Conservation (phyloP, 768 basidiomycete species). For the Agaricus blazei region DNA sequence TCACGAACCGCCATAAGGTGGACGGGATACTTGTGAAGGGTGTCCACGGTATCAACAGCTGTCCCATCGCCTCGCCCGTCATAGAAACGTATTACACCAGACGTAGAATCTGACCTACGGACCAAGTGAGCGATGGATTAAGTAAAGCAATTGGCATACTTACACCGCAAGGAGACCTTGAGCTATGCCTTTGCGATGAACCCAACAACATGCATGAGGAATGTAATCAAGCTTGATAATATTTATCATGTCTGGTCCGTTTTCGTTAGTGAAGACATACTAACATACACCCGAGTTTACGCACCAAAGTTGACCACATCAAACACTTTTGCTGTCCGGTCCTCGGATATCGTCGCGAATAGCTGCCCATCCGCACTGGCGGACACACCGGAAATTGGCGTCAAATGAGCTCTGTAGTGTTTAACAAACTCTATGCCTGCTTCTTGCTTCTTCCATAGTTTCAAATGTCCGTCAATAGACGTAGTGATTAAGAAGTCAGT, state of each 20-base stretch:
- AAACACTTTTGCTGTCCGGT: slow-evolving; percentile 91
- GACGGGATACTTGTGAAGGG: slow-evolving; percentile 82
- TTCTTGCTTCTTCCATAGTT: slow-evolving; percentile 99
- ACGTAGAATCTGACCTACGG: slow-evolving; percentile 69
- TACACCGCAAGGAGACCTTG: slow-evolving; percentile 87
- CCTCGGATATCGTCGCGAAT: slow-evolving; percentile 89
- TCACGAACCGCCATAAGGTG: slow-evolving; percentile 81
- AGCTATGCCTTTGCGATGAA: slow-evolving; percentile 84
- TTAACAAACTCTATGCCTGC: slow-evolving; percentile 97
- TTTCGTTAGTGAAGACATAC: neutral
- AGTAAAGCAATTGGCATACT: slow-evolving; percentile 17
- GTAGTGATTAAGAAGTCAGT: slow-evolving; percentile 94
- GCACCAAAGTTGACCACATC: slow-evolving; percentile 97
- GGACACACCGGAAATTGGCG: slow-evolving; percentile 72
- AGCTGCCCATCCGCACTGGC: slow-evolving; percentile 89
- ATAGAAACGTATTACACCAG: slow-evolving; percentile 79
- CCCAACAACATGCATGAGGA: slow-evolving; percentile 92
- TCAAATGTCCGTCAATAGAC: slow-evolving; percentile 91
- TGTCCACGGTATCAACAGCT: slow-evolving; percentile 71
- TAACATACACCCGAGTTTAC: slow-evolving; percentile 18
- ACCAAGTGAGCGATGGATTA: slow-evolving; percentile 13
- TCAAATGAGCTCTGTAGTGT: slow-evolving; percentile 90
- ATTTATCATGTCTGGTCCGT: slow-evolving; percentile 89
- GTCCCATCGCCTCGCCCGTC: slow-evolving; percentile 85
- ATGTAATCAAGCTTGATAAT: slow-evolving; percentile 86